Percentiles rank a stretch among this genome's conserved stretches.
Evolutionary conservation across 2,329 filamentous ascomycete genomes (phyloP).

Genomic region (Claviceps humidiphila): DNA sequence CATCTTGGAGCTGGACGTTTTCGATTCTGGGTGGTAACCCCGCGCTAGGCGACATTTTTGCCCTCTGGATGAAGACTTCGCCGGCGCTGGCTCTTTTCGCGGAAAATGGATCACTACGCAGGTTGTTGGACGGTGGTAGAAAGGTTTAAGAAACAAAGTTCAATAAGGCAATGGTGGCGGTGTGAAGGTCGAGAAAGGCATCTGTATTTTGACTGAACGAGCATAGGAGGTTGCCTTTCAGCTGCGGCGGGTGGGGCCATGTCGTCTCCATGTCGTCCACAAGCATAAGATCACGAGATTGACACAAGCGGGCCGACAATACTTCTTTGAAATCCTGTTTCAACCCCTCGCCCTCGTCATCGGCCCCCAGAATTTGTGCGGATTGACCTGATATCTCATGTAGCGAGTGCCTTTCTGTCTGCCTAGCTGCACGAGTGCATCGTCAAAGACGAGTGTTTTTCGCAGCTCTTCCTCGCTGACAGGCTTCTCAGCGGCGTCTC

Average conservation of each 20-base stretch:
- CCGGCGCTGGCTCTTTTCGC: background rate
- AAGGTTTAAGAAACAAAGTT: background rate
- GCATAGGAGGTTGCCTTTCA: background rate
- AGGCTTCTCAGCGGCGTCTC: slow-evolving; percentile 9
- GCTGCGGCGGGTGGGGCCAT: background rate
- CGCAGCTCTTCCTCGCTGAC: slow-evolving; percentile 29
- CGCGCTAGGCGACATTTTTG: background rate
- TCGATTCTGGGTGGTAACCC: slow-evolving; percentile 4
- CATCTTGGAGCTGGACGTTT: slow-evolving; percentile 12
- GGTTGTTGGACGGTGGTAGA: background rate
- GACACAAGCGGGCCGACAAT: background rate
- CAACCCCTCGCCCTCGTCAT: slow-evolving; percentile 43
- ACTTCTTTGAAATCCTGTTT: background rate
- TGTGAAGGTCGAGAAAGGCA: background rate
- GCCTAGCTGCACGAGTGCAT: slow-evolving; percentile 61
- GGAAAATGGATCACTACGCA: background rate
- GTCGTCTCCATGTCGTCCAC: background rate
- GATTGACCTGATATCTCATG: slow-evolving; percentile 82
- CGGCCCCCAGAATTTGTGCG: slow-evolving; percentile 86
- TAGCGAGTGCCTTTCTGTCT: slow-evolving; percentile 54
- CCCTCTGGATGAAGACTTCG: too few species aligned
- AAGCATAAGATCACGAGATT: background rate
- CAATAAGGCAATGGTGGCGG: background rate
- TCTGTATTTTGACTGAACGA: background rate
- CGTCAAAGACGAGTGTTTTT: slow-evolving; percentile 60